Percentiles rank a stretch among this genome's conserved stretches.
Conservation (phyloP, 2,329 filamentous ascomycete genomes). For the Parafenestella ontariensis region DNA sequence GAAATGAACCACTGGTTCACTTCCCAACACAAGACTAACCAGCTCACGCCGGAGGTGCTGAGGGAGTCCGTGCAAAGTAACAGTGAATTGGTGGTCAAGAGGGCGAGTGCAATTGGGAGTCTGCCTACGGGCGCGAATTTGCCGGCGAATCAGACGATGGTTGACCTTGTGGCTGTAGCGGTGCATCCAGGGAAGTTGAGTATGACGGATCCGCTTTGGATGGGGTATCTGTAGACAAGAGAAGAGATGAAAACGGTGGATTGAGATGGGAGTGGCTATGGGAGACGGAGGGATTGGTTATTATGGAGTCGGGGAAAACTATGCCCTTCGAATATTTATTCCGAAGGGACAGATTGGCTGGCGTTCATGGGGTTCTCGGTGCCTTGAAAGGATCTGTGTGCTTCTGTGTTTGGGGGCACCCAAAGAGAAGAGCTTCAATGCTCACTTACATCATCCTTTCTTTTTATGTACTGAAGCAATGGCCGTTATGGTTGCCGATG, state of each 20-base stretch:
- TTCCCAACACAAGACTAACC: conserved; percentile 69
- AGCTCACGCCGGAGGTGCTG: conserved; percentile 68
- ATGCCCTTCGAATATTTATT: neutral
- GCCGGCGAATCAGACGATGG: conserved; percentile 95
- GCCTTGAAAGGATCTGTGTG: neutral
- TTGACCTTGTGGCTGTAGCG: conserved; percentile 90
- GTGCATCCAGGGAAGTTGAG: conserved; percentile 91
- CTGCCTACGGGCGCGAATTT: conserved; percentile 75
- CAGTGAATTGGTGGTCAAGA: conserved; percentile 89
- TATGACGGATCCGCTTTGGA: conserved; percentile 92
- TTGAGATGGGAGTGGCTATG: neutral
- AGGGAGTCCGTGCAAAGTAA: conserved; percentile 84
- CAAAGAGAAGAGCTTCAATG: neutral
- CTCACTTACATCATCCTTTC: neutral
- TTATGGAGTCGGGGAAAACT: neutral
- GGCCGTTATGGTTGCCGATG: neutral
- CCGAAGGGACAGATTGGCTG: neutral
- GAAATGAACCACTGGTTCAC: conserved; percentile 99
- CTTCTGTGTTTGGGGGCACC: neutral
- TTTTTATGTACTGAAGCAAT: neutral
- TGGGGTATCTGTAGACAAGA: conserved; percentile 78
- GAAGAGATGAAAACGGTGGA: neutral
- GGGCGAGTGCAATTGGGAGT: conserved; percentile 83
- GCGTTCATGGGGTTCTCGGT: neutral
- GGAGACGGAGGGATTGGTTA: neutral